Evolutionary conservation across 352 stramenopile genomes (phyloP), one percentile per base, ranked within the genome.

Genomic region (Achlya hypogyna): DNA sequence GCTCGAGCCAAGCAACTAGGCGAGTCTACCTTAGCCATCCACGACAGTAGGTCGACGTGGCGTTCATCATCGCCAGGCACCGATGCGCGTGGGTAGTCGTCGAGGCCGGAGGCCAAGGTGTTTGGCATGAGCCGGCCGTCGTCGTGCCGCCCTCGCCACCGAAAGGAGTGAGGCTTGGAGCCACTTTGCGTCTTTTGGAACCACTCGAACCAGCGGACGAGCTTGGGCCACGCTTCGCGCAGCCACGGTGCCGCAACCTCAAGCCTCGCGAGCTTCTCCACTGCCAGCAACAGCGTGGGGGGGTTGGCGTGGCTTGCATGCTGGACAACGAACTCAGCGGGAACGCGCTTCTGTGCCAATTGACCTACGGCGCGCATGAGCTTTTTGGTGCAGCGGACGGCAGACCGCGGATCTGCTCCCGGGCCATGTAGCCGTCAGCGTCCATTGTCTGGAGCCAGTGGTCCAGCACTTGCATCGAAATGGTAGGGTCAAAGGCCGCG

Each of bases 1-100:
- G 0, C 12, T 14, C 53, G 5, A 64, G 28, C 31, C 56, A 31
- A 73, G 59, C 40, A 66, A 35, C n/a, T n/a, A 38, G 56, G 23
- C 49, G 14, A 77, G 18, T 45, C 51, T 10, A 74, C 63, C 34
- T 82, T 82, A 35, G 93, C 83, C 75, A 97, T 90, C 93, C 93
- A 98, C 40, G 81, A 85, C 0, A 96, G 62, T 58, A 97, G 51
- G 63, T 98, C 93, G 25, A 97, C 83, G 60, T 98, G 91, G 71
- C 86, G 87, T 65, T 98, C 91, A 31, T 84, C 72, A 9, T 84
- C 62, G 28, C 75, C 85, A 3, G 86, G 80, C 49, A 72, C 69
- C n/a, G 79, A 93, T 1, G 86, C 84, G 54, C 85, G 77, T 2
- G 93, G 93, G 68, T 96, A 98, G 73, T 98, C 93, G 53, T 98